Base-by-base conservation (phyloP, 352 stramenopile genomes). In the Elongisporangium undulatum region DNA sequence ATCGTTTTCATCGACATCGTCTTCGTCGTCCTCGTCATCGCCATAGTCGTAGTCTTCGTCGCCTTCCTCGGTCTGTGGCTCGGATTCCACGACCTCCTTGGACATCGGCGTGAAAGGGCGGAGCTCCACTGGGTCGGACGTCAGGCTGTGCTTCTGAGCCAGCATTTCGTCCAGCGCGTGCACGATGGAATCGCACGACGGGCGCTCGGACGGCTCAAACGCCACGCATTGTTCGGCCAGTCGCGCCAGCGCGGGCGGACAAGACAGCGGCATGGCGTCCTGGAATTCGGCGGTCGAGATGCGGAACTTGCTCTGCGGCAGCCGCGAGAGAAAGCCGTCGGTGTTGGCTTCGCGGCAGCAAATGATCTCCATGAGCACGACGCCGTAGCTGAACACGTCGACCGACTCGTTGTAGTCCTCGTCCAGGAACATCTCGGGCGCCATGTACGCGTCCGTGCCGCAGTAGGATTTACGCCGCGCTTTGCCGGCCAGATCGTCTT, bases 311-410 rank as follows among this genome's bases (percentile, higher is more conserved):
- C 77, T 74, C 63, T 92, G 82, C n/a, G 86, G 86, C 13, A 94
- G 66, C 39, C 86, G 86, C 84, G 85, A 72, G 23, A 95, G 58
- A 53, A 95, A 95, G 13, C 75, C 81, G 57, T 95, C 82, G 2
- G 80, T 66, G 68, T 92, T 95, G 49, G 77, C 82, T 21, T 86
- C 69, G 53, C 84, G 86, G 49, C 86, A 92, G 69, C 86, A 95
- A 22, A 94, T 57, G 55, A 94, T 74, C 66, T 95, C 86, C 79
- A 95, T 94, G n/a, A 95, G 69, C 62, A 95, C 85, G 51, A 95
- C 73, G 21, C 86, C 86, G 54, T 89, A 92, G 66, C 82, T 92
- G 60, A 93, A 95, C 24, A 92, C 79, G 64, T 95, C 86, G 16
- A 91, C 84, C 41, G 85, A 90, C 19, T 92, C 82, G 60, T 91